phyloP scores from a whole-genome alignment of 345 rosid genomes.

The Eucalyptus dawsonii region DNA sequence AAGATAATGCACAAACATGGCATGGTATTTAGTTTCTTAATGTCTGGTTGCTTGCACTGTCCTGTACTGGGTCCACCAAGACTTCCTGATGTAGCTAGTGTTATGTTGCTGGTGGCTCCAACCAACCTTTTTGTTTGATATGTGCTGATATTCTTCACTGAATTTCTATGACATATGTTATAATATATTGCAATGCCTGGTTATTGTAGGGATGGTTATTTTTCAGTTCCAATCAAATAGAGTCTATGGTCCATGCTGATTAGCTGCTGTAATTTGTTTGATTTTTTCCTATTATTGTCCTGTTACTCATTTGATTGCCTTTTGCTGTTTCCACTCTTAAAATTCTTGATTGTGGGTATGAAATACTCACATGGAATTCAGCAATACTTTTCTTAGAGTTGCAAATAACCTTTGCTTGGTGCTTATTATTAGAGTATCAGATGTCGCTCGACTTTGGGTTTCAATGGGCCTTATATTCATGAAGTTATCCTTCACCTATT shows the following conservation, averaged over 20 bases:
- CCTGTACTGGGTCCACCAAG: background rate
- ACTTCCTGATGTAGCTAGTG: background rate
- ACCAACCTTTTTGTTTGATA: background rate
- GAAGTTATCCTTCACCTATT: background rate
- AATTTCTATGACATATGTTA: background rate
- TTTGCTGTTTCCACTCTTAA: background rate
- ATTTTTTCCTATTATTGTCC: background rate
- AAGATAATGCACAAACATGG: slow-evolving; percentile 2
- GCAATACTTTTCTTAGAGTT: background rate
- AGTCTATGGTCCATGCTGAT: background rate
- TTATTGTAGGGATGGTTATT: background rate
- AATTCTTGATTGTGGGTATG: background rate
- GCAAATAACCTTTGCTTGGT: background rate
- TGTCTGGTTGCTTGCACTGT: background rate
- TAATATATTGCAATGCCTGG: background rate
- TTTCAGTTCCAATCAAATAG: background rate
- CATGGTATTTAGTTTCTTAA: background rate
- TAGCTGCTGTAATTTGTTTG: background rate
- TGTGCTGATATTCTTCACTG: background rate
- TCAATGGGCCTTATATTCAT: background rate
- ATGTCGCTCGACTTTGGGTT: background rate
- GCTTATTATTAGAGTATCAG: background rate
- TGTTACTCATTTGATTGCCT: background rate
- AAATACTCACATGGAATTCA: background rate
- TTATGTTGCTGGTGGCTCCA: background rate